Evolutionary conservation across 176 grass and related monocot genomes (phyloP), one percentile per base, ranked within the genome.

Genomic region (Phoenix dactylifera): DNA sequence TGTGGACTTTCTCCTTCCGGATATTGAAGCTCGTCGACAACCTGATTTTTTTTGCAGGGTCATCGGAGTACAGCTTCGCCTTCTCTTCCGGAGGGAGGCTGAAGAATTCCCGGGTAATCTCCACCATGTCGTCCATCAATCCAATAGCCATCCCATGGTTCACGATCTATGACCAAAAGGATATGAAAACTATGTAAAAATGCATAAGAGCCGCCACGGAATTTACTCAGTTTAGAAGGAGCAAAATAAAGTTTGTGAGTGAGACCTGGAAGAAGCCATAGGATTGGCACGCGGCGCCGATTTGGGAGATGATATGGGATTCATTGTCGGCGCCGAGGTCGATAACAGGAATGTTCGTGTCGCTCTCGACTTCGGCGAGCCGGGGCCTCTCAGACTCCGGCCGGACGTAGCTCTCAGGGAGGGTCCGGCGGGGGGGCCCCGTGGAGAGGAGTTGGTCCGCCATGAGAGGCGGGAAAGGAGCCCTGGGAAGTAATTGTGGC

Each of bases 1-100:
- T 95, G 71, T 76, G 91, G 26, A 95, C 83, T 3, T 68, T 82
- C 74, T 95, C 91, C 66, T 87, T 95, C 60, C 56, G 81, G 0
- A 95, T 80, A 74, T 95, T 95, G 68, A 95, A 95, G 74, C 90
- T 95, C 16, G 90, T 95, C n/a, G 86, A 95, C n/a, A 95, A 71
- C 26, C 90, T 76, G 0, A 82, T 87, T 80, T 89, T 95, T 83
- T 90, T 95, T 20, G 72, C 80, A 0, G 86, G 86, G 63, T 95
- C 91, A 59, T 95, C 86, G 18, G 86, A 95, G 63, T 95, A 90
- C 26, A 90, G 77, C 74, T 84, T 95, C 9, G 80, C 80, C 57
- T 87, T 95, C 83, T 95, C 86, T 77, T 90, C 83, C 1, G 77
- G 16, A 14, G 91, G 77, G 4, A 95, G 68, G 16, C 26, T 25